Conservation (phyloP, 306 rosid genomes). For the Canavalia ensiformis region DNA sequence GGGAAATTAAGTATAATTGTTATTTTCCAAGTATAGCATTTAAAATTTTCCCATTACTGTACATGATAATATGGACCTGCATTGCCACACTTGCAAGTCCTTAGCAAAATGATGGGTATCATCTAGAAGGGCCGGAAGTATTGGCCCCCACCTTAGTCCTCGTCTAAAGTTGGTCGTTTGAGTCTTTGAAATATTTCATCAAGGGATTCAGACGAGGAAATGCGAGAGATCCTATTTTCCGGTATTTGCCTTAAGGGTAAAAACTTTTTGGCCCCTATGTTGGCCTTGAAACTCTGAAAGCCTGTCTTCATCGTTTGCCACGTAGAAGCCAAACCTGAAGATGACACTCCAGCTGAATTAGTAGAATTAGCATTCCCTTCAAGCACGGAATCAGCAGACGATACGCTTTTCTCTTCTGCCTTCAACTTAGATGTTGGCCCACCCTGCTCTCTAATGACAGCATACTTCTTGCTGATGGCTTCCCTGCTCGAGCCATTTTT, state of each 20-base stretch:
- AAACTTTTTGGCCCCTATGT: constrained; percentile 74
- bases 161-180: constrained; percentile 67
- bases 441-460: constrained; percentile 77
- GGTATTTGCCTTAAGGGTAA: constrained; percentile 73
- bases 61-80: constrained; percentile 53
- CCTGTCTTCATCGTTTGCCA: constrained; percentile 89
- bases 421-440: constrained; percentile 63
- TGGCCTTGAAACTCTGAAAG: constrained; percentile 80
- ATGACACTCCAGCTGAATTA: constrained; percentile 47
- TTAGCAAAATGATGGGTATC: constrained; percentile 45
- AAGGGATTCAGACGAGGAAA: constrained; percentile 74
- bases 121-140: constrained; percentile 52
- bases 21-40: constrained; percentile 28
- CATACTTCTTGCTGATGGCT: constrained; percentile 85
- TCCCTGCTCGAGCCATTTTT: constrained; percentile 76
- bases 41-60: constrained; percentile 57
- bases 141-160: constrained; percentile 51
- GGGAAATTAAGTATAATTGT: constrained; percentile 16
- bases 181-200: constrained; percentile 86
- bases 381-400: constrained; percentile 66
- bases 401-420: constrained; percentile 59
- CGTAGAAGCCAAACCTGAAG: constrained; percentile 75
- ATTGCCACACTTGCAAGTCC: constrained; percentile 47
- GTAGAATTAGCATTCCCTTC: constrained; percentile 51
- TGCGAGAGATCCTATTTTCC: constrained; percentile 60